phyloP scores from a whole-genome alignment of 768 basidiomycete genomes.

The Cystofilobasidium capitatum region DNA sequence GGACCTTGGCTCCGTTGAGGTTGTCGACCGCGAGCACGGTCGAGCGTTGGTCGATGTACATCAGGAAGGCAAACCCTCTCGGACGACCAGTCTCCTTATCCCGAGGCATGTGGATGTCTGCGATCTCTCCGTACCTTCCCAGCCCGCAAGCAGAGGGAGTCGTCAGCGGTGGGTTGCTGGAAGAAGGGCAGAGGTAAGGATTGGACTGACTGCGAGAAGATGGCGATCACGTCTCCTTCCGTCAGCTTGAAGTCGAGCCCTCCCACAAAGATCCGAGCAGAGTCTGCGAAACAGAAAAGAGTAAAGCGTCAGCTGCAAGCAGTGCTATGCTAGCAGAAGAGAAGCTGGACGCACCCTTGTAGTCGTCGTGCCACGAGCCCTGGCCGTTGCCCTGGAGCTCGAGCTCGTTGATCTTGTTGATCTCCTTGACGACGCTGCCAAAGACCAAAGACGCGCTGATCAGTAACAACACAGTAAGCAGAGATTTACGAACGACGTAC shows the following conservation, averaged over 20 bases:
- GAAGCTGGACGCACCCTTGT: conserved; percentile 53
- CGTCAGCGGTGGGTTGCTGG: conserved; percentile 1
- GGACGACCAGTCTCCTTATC: conserved; percentile 87
- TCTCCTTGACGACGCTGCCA: conserved; percentile 78
- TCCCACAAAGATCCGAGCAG: conserved; percentile 88
- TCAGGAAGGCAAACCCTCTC: conserved; percentile 87
- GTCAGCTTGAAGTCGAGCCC: conserved; percentile 81
- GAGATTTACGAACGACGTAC: too few relatives aligned
- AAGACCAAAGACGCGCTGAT: too few relatives aligned
- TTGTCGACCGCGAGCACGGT: conserved; percentile 96
- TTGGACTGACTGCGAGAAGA: conserved; percentile 86
- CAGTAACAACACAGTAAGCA: too few relatives aligned
- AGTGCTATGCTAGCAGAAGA: background rate
- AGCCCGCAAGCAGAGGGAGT: background rate
- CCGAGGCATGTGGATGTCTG: conserved; percentile 87
- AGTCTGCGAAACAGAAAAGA: conserved; percentile 48
- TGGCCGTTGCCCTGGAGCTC: conserved; percentile 72
- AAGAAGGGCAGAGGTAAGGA: background rate
- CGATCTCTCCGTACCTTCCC: conserved; percentile 83
- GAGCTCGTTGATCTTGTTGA: conserved; percentile 80
- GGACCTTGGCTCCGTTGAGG: conserved; percentile 83
- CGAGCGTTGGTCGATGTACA: conserved; percentile 98
- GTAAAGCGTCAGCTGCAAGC: background rate
- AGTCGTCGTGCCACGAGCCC: conserved; percentile 82
- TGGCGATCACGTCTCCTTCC: conserved; percentile 93